phyloP scores from a whole-genome alignment of 2,329 filamentous ascomycete species.

The Claviceps monticola region DNA sequence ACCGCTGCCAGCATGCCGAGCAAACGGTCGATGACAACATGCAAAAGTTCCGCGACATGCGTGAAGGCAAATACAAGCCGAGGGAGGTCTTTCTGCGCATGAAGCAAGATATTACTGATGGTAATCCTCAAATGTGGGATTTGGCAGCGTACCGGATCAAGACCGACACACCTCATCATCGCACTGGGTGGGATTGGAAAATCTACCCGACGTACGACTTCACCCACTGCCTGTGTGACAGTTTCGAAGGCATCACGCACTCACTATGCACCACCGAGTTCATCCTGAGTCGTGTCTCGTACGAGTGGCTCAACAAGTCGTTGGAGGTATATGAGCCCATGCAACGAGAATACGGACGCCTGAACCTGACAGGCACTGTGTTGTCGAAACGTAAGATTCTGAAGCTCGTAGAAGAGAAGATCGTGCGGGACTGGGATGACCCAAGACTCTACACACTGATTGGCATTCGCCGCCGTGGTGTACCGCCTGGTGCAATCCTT shows the following conservation, averaged over 20 bases:
- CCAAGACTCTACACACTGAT: slow-evolving; percentile 81
- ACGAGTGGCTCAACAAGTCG: slow-evolving; percentile 77
- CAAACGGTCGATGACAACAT: slow-evolving; percentile 65
- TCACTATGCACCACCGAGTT: slow-evolving; percentile 92
- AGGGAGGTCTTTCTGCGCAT: slow-evolving; percentile 77
- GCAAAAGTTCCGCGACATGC: slow-evolving; percentile 76
- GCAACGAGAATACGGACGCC: slow-evolving; percentile 65
- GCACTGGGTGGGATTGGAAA: slow-evolving; percentile 72
- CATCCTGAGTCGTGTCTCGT: slow-evolving; percentile 68
- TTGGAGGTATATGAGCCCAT: slow-evolving; percentile 80
- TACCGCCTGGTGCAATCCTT: slow-evolving; percentile 78
- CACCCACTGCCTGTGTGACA: slow-evolving; percentile 81
- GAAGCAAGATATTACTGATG: slow-evolving; percentile 75
- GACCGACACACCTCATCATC: slow-evolving; percentile 55
- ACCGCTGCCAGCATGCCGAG: slow-evolving; percentile 67
- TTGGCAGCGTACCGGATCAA: slow-evolving; percentile 78
- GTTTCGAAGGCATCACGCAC: slow-evolving; percentile 83
- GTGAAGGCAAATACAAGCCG: slow-evolving; percentile 78
- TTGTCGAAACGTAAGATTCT: slow-evolving; percentile 76
- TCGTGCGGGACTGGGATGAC: slow-evolving; percentile 82
- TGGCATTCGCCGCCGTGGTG: slow-evolving; percentile 66
- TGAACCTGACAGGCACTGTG: slow-evolving; percentile 69
- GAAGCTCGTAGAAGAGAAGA: slow-evolving; percentile 62
- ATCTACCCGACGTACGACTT: slow-evolving; percentile 96
- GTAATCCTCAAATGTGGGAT: slow-evolving; percentile 96